These are phyloP conservation scores for Backusella liffmaniae DNA, from an alignment of 192 early-diverging fungal species.

Conservation along the genomic window DNA sequence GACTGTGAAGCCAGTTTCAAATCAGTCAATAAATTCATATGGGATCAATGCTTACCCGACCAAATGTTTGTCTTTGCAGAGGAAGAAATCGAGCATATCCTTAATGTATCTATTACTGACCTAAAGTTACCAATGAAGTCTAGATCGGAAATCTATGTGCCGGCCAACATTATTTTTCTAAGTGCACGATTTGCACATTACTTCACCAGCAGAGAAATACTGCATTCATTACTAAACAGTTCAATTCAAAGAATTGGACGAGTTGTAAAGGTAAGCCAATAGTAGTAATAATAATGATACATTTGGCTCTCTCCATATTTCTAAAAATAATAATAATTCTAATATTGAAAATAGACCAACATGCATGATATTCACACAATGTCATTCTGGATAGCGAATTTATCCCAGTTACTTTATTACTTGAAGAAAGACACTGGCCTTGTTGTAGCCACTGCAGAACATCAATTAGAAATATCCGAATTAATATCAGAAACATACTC, in stretches of 20 bases:
- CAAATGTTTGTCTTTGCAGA: slow-evolving; percentile 95
- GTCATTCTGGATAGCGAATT: slow-evolving; percentile 87
- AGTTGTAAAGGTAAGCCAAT: slow-evolving; percentile 46
- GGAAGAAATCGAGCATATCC: slow-evolving; percentile 67
- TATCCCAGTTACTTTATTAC: slow-evolving; percentile 80
- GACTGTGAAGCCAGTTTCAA: slow-evolving; percentile 20
- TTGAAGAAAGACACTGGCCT: slow-evolving; percentile 84
- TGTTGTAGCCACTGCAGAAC: slow-evolving; percentile 63
- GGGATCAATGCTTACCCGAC: slow-evolving; percentile 78
- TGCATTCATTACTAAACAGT: slow-evolving; percentile 65
- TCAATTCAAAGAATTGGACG: slow-evolving; percentile 57
- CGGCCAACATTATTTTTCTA: slow-evolving; percentile 88
- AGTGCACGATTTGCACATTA: slow-evolving; percentile 88
- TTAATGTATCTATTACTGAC: slow-evolving; percentile 67
- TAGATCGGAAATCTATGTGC: slow-evolving; percentile 62
- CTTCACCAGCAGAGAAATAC: slow-evolving; percentile 67
- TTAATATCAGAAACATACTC: slow-evolving; percentile 73
- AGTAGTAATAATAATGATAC: not conserved
- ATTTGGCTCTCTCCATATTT: not conserved
- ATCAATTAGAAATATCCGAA: slow-evolving; percentile 79
- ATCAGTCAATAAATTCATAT: slow-evolving; percentile 60
- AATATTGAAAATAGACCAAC: slow-evolving; percentile 32
- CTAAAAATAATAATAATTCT: not conserved
- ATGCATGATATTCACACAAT: slow-evolving; percentile 59
- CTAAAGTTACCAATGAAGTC: slow-evolving; percentile 60